Percentiles rank a stretch among this genome's conserved stretches.
phyloP scores from a whole-genome alignment of 2,329 filamentous ascomycete genomes.

The Fonsecaea monophora region DNA sequence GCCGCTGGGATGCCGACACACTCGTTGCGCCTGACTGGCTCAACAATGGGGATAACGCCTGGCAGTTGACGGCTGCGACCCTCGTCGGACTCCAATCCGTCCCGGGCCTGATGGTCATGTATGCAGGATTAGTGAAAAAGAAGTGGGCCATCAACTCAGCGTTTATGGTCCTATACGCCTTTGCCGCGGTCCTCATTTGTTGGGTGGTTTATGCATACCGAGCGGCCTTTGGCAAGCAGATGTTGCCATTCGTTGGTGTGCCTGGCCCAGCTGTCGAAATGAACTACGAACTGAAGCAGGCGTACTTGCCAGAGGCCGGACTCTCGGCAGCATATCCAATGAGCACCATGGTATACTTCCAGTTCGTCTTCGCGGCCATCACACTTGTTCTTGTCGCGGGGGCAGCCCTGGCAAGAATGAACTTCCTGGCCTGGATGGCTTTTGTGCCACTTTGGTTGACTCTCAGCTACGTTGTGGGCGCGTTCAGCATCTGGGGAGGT shows the following conservation, averaged over 20 bases:
- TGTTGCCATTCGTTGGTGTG: constrained; percentile 57
- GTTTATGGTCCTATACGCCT: constrained; percentile 61
- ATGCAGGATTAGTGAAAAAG: constrained; percentile 54
- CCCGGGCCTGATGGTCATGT: constrained; percentile 58
- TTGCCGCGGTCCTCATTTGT: constrained; percentile 56
- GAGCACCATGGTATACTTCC: constrained; percentile 61
- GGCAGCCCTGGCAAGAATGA: constrained; percentile 57
- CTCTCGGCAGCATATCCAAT: constrained; percentile 53
- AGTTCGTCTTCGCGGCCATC: constrained; percentile 61
- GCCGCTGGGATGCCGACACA: constrained; percentile 37
- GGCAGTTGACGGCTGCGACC: constrained; percentile 60
- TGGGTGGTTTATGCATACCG: constrained; percentile 61
- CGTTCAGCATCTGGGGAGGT: constrained; percentile 56
- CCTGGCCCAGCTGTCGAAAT: constrained; percentile 57
- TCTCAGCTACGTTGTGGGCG: constrained; percentile 52
- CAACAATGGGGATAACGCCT: constrained; percentile 59
- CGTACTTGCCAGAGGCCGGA: constrained; percentile 52
- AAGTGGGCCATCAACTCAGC: constrained; percentile 60
- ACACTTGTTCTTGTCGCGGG: constrained; percentile 58
- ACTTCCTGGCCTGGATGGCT: constrained; percentile 60
- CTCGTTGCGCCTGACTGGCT: constrained; percentile 44
- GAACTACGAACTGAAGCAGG: constrained; percentile 53
- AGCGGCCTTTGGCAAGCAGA: constrained; percentile 57
- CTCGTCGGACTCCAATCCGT: constrained; percentile 59
- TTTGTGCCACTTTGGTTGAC: constrained; percentile 62